Conservation (phyloP, 192 early-diverging fungal genomes). For the Coemansia sp. region DNA sequence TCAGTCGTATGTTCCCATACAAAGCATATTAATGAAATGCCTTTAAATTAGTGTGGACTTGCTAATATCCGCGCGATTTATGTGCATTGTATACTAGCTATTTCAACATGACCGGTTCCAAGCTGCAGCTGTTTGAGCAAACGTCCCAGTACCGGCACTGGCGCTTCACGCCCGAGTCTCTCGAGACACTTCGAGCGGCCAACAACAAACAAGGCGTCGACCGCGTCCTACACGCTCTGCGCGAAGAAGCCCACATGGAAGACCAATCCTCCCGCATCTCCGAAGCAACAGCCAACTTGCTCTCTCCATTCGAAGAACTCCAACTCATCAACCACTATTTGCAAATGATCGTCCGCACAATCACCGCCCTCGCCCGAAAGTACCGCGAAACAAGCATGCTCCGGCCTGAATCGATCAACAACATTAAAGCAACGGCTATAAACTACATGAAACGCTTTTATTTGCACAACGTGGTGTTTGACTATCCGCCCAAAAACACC, state of each 20-base stretch:
- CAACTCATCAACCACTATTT: constrained; percentile 44
- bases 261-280: constrained; percentile 23
- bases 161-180: constrained; percentile 59
- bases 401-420: constrained; percentile 29
- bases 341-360: constrained; percentile 37
- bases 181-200: constrained; percentile 59
- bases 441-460: constrained; percentile 83
- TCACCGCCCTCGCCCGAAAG: constrained; percentile 15
- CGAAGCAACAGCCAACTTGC: constrained; percentile 42
- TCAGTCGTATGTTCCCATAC: background rate
- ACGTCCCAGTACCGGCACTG: constrained; percentile 74
- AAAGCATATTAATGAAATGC: background rate
- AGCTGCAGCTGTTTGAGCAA: constrained; percentile 61
- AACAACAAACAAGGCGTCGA: constrained; percentile 59
- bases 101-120: background rate
- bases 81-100: background rate
- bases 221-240: constrained; percentile 58
- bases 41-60: background rate
- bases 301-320: constrained; percentile 49
- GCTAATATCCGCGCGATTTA: background rate
- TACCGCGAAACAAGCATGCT: constrained; percentile 30
- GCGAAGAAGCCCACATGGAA: constrained; percentile 57
- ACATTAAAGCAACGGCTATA: constrained; percentile 69
- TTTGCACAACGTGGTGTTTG: constrained; percentile 75
- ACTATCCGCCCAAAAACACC: constrained; percentile 77